These are phyloP conservation scores for Ochetophila trinervis DNA, from an alignment of 306 rosid genomes.

Conservation along the genomic window DNA sequence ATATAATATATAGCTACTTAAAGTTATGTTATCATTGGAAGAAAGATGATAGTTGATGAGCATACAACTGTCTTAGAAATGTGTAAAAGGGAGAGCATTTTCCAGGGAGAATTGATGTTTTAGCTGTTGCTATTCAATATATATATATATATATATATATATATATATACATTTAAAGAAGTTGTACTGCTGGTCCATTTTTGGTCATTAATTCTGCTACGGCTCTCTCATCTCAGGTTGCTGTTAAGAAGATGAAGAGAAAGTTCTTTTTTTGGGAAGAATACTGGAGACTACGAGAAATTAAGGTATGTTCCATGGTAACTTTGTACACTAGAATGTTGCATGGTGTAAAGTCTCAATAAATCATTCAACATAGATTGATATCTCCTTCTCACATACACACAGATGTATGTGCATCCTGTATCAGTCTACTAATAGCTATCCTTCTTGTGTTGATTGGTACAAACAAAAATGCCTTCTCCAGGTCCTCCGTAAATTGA, in stretches of 20 bases:
- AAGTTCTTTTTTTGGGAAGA: conserved; percentile 90
- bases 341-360: conserved; percentile 13
- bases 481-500: conserved; percentile 72
- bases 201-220: not conserved
- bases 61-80: too few relatives aligned
- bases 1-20: too few relatives aligned
- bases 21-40: too few relatives aligned
- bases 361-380: conserved; percentile 14
- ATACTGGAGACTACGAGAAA: conserved; percentile 68
- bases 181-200: not conserved
- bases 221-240: conserved; percentile 48
- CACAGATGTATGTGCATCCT: not conserved
- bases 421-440: too few relatives aligned
- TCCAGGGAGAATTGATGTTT: too few relatives aligned
- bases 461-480: conserved; percentile 22
- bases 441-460: conserved; percentile 22
- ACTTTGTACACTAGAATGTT: conserved; percentile 7
- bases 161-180: too few relatives aligned
- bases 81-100: too few relatives aligned
- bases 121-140: not conserved
- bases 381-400: not conserved
- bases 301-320: conserved; percentile 51
- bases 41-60: too few relatives aligned
- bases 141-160: too few relatives aligned
- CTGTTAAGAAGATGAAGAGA: conserved; percentile 84